Evolutionary conservation across 2,329 filamentous ascomycete genomes (phyloP).

Genomic region (Pseudodiploospora longispora): DNA sequence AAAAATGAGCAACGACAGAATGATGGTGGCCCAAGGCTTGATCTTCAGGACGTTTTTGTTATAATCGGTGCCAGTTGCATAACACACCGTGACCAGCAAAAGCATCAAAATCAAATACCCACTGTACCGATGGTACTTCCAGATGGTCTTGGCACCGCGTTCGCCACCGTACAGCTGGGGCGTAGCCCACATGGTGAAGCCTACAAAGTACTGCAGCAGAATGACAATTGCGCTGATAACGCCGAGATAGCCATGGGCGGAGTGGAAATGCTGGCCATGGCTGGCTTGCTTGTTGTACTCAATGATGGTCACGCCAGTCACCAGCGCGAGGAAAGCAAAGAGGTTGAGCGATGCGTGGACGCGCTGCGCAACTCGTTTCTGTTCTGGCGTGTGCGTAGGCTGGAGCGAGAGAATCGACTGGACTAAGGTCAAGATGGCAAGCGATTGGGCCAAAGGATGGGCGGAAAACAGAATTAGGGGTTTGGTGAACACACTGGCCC

Average conservation of each 20-base stretch:
- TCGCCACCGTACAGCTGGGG: conserved; percentile 70
- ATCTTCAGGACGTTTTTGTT: conserved; percentile 61
- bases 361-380: conserved; percentile 57
- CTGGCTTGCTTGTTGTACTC: conserved; percentile 75
- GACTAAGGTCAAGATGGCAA: conserved; percentile 65
- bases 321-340: conserved; percentile 52
- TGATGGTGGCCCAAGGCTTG: conserved; percentile 65
- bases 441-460: conserved; percentile 65
- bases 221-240: conserved; percentile 64
- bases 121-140: conserved; percentile 77
- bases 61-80: conserved; percentile 70
- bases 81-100: conserved; percentile 64
- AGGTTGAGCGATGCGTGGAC: conserved; percentile 65
- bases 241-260: conserved; percentile 76
- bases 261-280: conserved; percentile 65
- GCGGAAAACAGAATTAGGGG: conserved; percentile 74
- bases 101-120: conserved; percentile 69
- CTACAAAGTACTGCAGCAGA: conserved; percentile 65
- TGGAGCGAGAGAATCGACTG: conserved; percentile 81
- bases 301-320: conserved; percentile 61
- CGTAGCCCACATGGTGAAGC: conserved; percentile 73
- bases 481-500: conserved; percentile 66
- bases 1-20: conserved; percentile 59
- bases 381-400: conserved; percentile 67
- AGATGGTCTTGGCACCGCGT: conserved; percentile 71